Evolutionary conservation across 2,329 filamentous ascomycete genomes (phyloP).

Genomic region (Metarhizium guizhouense): DNA sequence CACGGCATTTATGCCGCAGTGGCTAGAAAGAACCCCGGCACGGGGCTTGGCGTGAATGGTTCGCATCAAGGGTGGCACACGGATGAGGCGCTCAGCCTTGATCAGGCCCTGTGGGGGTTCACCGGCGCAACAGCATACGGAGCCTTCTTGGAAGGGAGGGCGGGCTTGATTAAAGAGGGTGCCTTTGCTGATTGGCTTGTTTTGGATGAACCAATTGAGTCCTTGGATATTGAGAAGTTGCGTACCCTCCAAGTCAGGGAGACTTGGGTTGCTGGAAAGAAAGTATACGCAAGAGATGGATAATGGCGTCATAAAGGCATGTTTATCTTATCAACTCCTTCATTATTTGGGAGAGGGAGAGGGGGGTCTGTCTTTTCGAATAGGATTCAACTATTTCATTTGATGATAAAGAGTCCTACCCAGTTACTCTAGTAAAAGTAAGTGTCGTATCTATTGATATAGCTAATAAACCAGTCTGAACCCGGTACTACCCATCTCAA

Average conservation of each 20-base stretch:
- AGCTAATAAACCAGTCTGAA: neutral
- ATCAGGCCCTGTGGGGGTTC: slow-evolving; percentile 54
- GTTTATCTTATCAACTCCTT: too few species aligned
- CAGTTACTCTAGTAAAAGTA: too few species aligned
- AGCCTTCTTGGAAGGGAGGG: slow-evolving; percentile 48
- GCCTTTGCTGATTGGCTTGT: slow-evolving; percentile 64
- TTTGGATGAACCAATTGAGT: slow-evolving; percentile 48
- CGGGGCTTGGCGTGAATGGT: slow-evolving; percentile 40
- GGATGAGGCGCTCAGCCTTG: slow-evolving; percentile 48
- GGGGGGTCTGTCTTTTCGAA: too few species aligned
- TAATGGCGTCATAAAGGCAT: neutral
- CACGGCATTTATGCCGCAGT: slow-evolving; percentile 62
- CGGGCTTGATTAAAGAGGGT: slow-evolving; percentile 50
- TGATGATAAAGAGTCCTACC: too few species aligned
- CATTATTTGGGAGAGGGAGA: too few species aligned
- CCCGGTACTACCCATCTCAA: neutral
- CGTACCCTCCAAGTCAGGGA: slow-evolving; percentile 48
- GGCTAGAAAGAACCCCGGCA: slow-evolving; percentile 49
- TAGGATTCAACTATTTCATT: too few species aligned
- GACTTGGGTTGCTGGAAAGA: slow-evolving; percentile 57
- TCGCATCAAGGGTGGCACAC: slow-evolving; percentile 46
- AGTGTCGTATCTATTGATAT: neutral
- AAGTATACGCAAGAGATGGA: slow-evolving; percentile 28
- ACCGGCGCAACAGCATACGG: slow-evolving; percentile 50
- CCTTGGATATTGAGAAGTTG: slow-evolving; percentile 40